Percentiles rank a stretch among this genome's conserved stretches.
Conservation (phyloP, 2,329 filamentous ascomycete genomes). For the Venturia asperata region DNA sequence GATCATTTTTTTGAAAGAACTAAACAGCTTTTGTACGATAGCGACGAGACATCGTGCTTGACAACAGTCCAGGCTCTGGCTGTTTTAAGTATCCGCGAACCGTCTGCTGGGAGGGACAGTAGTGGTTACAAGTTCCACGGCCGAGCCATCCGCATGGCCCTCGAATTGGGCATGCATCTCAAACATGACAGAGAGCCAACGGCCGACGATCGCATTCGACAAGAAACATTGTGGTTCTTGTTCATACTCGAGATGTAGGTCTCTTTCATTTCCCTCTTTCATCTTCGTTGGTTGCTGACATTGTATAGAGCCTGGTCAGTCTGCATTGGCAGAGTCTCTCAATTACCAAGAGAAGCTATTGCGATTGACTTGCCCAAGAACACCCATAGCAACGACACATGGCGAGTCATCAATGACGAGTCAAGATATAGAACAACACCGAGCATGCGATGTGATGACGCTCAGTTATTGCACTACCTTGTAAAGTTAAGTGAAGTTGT, state of each 20-base stretch:
- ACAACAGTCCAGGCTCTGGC: conserved; percentile 69
- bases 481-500: conserved; percentile 67
- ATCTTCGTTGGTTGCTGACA: conserved; percentile 29
- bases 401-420: conserved; percentile 33
- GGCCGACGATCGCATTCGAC: conserved; percentile 39
- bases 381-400: conserved; percentile 26
- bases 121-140: conserved; percentile 67
- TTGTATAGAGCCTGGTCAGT: conserved; percentile 43
- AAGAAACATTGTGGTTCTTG: conserved; percentile 46
- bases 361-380: conserved; percentile 39
- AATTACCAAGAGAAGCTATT: conserved; percentile 42
- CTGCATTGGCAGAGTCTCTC: conserved; percentile 40
- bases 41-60: conserved; percentile 50
- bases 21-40: conserved; percentile 51
- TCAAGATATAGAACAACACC: conserved; percentile 51
- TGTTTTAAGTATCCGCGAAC: conserved; percentile 68
- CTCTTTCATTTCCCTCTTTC: too few species aligned
- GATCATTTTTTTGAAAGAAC: conserved; percentile 70
- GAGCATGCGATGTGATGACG: conserved; percentile 11
- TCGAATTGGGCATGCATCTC: conserved; percentile 64
- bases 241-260: conserved; percentile 15
- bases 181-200: conserved; percentile 30
- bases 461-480: conserved; percentile 42
- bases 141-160: conserved; percentile 62
- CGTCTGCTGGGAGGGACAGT: conserved; percentile 63